Conservation (phyloP, 2,329 filamentous ascomycete genomes). For the Trichoderma aggressivum region DNA sequence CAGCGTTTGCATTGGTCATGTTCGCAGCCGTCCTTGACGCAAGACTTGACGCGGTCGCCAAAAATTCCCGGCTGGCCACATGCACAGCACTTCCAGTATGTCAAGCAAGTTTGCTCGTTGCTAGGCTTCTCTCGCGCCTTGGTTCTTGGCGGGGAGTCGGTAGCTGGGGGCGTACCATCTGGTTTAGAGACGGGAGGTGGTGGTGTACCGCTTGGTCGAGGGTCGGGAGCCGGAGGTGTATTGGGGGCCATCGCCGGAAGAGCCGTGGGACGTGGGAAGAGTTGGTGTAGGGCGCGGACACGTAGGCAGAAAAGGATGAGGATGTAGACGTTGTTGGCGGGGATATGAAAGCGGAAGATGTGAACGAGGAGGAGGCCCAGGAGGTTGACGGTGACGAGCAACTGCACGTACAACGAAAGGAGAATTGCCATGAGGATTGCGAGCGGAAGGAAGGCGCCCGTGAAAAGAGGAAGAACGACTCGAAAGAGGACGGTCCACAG, state of each 20-base stretch:
- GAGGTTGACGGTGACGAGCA: too few species aligned
- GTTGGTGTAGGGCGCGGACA: neutral
- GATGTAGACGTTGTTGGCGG: neutral
- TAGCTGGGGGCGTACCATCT: neutral
- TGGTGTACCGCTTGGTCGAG: too few species aligned
- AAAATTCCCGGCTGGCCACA: neutral
- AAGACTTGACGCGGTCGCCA: neutral
- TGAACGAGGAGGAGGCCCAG: neutral
- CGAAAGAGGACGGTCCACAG: too few species aligned
- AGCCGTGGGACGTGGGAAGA: neutral
- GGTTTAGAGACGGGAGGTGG: too few species aligned
- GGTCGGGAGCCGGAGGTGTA: too few species aligned
- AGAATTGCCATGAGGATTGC: too few species aligned
- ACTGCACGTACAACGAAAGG: too few species aligned
- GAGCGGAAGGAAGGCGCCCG: too few species aligned
- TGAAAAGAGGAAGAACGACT: too few species aligned
- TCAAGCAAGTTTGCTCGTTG: neutral
- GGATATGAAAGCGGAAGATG: neutral
- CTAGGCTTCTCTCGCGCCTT: neutral
- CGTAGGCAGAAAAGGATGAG: neutral
- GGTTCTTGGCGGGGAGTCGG: neutral
- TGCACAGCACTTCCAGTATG: neutral
- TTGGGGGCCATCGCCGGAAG: neutral
- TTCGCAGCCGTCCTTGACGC: neutral
- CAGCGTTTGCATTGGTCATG: neutral